phyloP scores from a whole-genome alignment of 108 stramenopile genomes.

The Craspedostauros australis region DNA sequence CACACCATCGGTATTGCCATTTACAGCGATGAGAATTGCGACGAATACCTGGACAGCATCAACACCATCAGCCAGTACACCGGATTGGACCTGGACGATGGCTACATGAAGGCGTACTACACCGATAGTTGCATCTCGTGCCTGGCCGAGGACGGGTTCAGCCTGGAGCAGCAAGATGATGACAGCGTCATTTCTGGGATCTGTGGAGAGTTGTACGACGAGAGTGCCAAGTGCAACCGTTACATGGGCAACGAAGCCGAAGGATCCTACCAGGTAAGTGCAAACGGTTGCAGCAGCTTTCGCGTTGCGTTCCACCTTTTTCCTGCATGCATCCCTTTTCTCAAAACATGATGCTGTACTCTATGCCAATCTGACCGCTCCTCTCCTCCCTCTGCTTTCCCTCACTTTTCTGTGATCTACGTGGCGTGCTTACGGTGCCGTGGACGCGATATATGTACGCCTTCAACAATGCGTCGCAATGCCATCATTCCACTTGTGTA shows the following conservation, averaged over 20 bases:
- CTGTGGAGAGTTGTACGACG: constrained; percentile 55
- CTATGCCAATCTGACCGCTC: too few species aligned
- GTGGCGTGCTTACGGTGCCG: too few species aligned
- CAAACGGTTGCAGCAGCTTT: background rate
- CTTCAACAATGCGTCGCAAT: too few species aligned
- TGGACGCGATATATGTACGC: too few species aligned
- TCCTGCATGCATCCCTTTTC: background rate
- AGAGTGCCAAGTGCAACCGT: constrained; percentile 65
- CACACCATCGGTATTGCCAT: constrained; percentile 68
- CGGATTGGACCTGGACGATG: constrained; percentile 30
- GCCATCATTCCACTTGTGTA: background rate
- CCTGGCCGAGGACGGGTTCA: constrained; percentile 36
- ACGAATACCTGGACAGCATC: constrained; percentile 46
- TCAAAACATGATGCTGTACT: background rate
- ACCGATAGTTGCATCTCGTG: constrained; percentile 57
- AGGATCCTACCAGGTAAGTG: constrained; percentile 17
- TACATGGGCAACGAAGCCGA: constrained; percentile 43
- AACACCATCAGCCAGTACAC: constrained; percentile 11
- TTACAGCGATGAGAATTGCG: constrained; percentile 69
- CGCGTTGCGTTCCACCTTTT: background rate
- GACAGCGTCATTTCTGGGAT: constrained; percentile 37
- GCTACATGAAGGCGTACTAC: constrained; percentile 25
- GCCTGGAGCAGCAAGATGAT: constrained; percentile 22
- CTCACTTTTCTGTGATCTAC: too few species aligned
- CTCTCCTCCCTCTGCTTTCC: too few species aligned